Evolutionary conservation across 148 eudicot genomes (phyloP), one percentile per base, ranked within the genome.

Genomic region (Arbutus unedo): DNA sequence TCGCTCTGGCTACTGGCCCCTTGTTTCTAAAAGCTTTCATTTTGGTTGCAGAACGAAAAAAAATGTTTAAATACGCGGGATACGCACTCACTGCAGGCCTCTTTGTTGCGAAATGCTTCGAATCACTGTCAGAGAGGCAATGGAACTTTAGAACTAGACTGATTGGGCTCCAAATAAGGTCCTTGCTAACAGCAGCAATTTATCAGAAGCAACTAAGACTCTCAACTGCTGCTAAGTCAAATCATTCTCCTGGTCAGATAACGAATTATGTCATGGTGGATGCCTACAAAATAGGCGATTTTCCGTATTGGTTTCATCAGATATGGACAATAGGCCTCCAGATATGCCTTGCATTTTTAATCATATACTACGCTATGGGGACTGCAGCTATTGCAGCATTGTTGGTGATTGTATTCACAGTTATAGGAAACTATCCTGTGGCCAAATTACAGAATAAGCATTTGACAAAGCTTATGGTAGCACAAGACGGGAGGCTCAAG

Each of bases 231-330:
- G 87, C 96, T 19, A 87, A 86, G 67, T 62, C 38, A 48, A 67
- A 14, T 56, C 90, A 91, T 81, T 86, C 91, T 48, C 81, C 91
- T 0, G 92, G 91, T 10, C 89, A 93, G 86, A 87, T 93, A 21
- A 85, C 90, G 4, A 91, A 88, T 71, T 91, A 86, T 83, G 89
- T 84, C 23, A 90, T 86, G 0, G 88, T 93, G 31, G 96, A 93
- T 84, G 89, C 91, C 70, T 88, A 89, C 67, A 90, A 86, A 71
- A 85, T 89, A 41, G 93, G 93, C 4, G 93, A 93, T 80, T 90
- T 89, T 14, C 88, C 92, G 3, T 88, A 79, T 81, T 91, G 90
- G 90, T 85, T 91, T 78, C 95, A 91, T 82, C 89, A 89, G 62
- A 88, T 85, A 45, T 93, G 96, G 96, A 83, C 93, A 53, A 87